phyloP scores from a whole-genome alignment of 495 filamentous ascomycete genomes.

The Tuber brumale region DNA sequence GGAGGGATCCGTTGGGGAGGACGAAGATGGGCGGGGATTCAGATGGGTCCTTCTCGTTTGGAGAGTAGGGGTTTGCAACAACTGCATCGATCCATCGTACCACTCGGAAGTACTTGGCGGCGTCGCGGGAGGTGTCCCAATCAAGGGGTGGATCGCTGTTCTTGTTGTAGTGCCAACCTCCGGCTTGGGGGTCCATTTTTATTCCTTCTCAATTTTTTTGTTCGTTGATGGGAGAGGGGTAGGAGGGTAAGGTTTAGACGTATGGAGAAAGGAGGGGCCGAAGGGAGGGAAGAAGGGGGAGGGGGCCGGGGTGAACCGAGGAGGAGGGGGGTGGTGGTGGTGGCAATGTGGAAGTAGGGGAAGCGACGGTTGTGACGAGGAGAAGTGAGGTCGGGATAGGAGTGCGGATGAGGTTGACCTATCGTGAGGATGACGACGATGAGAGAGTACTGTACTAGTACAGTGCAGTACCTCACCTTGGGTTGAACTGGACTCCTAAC shows the following conservation, averaged over 20 bases:
- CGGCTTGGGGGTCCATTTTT: conserved; percentile 21
- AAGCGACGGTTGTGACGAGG: background rate
- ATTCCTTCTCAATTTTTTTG: background rate
- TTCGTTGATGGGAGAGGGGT: background rate
- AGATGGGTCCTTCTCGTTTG: background rate
- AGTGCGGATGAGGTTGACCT: background rate
- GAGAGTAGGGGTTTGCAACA: background rate
- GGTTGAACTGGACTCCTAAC: background rate
- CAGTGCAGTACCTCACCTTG: background rate
- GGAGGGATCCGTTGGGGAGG: background rate
- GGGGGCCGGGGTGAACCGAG: background rate
- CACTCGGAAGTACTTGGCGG: conserved; percentile 26
- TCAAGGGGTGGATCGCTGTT: conserved; percentile 25
- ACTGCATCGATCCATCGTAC: conserved; percentile 22
- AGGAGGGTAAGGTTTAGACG: background rate
- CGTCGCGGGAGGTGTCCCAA: conserved; percentile 29
- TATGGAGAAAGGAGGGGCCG: background rate
- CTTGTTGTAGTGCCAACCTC: conserved; percentile 31
- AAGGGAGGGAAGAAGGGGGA: background rate
- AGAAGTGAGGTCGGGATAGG: background rate
- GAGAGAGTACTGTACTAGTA: background rate
- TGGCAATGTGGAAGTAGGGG: background rate
- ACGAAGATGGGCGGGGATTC: background rate
- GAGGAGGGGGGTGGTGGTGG: background rate
- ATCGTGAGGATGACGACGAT: conserved; percentile 2